phyloP scores from a whole-genome alignment of 768 basidiomycete species.

The Auricularia sp. region DNA sequence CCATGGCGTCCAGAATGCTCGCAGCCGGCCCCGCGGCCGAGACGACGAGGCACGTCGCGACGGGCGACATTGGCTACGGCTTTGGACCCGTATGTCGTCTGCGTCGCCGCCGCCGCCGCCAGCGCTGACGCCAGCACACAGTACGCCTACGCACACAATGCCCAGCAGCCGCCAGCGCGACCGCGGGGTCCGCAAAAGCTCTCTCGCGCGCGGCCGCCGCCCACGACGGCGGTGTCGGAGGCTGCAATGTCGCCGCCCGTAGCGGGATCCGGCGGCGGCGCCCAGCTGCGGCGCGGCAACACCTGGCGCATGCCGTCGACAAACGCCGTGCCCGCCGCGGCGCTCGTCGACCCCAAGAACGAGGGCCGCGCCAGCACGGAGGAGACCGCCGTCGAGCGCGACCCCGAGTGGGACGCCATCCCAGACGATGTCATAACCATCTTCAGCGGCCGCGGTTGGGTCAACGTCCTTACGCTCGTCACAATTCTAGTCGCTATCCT shows the following conservation, averaged over 20 bases:
- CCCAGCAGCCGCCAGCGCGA: neutral
- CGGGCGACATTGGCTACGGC: neutral
- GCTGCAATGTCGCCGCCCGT: neutral
- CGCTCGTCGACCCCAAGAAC: neutral
- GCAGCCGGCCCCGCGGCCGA: neutral
- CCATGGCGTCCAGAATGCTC: neutral
- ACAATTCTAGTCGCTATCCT: slow-evolving; percentile 59
- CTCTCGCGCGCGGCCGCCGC: neutral
- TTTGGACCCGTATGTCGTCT: neutral
- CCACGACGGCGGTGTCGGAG: neutral
- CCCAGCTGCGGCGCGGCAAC: neutral
- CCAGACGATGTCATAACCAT: slow-evolving; percentile 31
- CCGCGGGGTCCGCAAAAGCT: neutral
- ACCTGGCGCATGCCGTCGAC: neutral
- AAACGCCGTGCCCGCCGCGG: neutral
- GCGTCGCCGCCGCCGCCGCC: neutral
- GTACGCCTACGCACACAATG: neutral
- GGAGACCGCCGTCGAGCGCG: neutral
- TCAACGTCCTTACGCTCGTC: slow-evolving; percentile 65
- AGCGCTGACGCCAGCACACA: neutral
- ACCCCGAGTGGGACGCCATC: slow-evolving; percentile 1
- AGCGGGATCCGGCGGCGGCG: neutral
- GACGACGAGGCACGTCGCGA: neutral
- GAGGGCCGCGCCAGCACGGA: neutral
- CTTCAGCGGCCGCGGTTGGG: slow-evolving; percentile 54